Base-by-base conservation (phyloP, 805 yeast genomes). In the Candida morakotiae region DNA sequence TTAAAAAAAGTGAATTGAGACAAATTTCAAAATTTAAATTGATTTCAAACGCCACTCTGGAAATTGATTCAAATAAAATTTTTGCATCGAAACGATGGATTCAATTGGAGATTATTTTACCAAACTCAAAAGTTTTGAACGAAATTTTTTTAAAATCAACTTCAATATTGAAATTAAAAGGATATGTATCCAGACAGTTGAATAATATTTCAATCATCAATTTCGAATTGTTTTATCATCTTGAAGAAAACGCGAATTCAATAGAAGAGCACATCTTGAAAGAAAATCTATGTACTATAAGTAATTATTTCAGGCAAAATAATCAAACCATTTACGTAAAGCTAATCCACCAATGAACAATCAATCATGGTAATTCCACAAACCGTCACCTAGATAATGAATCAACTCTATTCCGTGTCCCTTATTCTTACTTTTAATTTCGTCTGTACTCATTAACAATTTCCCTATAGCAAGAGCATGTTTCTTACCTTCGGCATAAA, bases 401-500 rank as follows among this genome's bases (percentile, higher is more conserved):
- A 83, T 63, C 53, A 88, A 66, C 53, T 88, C 96, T 39, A 91
- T 78, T 53, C 96, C 97, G 43, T 85, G 80, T 30, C 94, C 96
- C 60, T 89, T 89, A 58, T 89, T 89, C 28, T 76, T 70, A 15
- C 75, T 64, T 59, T 83, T 85, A 53, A 89, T 88, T 34, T 89
- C 96, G 49, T 85, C 91, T 2, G 95, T 83, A 49, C 88, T 80
- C 96, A 89, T 87, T 34, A 75, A 61, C 44, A 91, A 68, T 49
- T 80, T 79, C n/a, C 97, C 98, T 40, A 91, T 71, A 5, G 97
- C 97, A 60, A 91, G 65, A 0, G 97, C 95, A 51, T 75, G 69
- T 46, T 88, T 94, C 55, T 91, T 91, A 41, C 96, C 96, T 62
- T 89, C 96, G 34, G 97, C 96, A 55, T 81, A 83, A 18, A 91